Base-by-base conservation (phyloP, 345 rosid genomes). In the Crucihimalaya himalaica region DNA sequence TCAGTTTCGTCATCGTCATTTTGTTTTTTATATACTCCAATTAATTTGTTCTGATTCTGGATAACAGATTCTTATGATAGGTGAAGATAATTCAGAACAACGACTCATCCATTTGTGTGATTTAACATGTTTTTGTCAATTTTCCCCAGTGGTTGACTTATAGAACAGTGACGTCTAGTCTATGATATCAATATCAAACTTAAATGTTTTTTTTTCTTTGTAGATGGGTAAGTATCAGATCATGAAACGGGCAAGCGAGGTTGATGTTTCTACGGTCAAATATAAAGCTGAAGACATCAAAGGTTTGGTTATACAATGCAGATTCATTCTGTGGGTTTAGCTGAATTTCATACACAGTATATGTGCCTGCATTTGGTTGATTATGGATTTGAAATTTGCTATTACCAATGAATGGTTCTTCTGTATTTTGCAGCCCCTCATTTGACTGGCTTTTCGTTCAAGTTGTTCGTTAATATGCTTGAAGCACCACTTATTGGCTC, bases 401-500 rank as follows among this genome's bases (percentile, higher is more conserved):
- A 37, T n/a, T 57, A 31, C 39, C 15, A 59, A 51, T 28, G 56
- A 53, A 1, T 47, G 47, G 42, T 6, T 74, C 16, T 37, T 66
- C 1, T 76, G 3, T 58, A 18, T 54, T 62, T 73, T 81, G 53
- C 86, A 91, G 96, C 90, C 56, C 93, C 97, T 15, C 93, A 86
- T 82, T 70, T 92, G 83, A 86, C 90, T 15, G 97, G 97, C 14
- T 67, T 81, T 60, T 47, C 29, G 54, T 81, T 92, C 60, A 86
- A 78, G 84, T 48, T 92, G 64, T 89, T 89, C 69, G 88, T 85
- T 60, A 79, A 77, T 54, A 10, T 87, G 21, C 27, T 85, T 39
- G 97, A 89, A 77, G 76, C 90, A 9, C 93, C 96, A 13, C 15
- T 86, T 31, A 62, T 92, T 27, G 93, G 97, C 65, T 60, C 93